Percentiles rank a stretch among this genome's conserved stretches.
Evolutionary conservation across 805 yeast genomes (phyloP).

Genomic region (Lachancea sp.): DNA sequence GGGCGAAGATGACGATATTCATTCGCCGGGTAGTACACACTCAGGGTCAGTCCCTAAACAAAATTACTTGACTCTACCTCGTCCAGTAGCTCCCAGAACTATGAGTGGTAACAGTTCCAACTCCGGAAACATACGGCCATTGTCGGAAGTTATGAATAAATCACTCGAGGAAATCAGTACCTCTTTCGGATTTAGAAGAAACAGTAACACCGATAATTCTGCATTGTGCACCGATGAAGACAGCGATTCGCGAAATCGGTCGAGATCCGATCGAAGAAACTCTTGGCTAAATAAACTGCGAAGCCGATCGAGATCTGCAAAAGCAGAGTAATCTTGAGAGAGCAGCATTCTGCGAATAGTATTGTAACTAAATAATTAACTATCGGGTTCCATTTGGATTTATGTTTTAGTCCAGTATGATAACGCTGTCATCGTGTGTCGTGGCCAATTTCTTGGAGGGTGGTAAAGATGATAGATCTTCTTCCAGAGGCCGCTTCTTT

Average conservation of each 20-base stretch:
- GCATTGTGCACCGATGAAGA: slow-evolving; percentile 10
- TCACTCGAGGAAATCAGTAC: slow-evolving; percentile 21
- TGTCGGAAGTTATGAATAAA: slow-evolving; percentile 9
- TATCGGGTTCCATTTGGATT: neutral
- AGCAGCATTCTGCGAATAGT: neutral
- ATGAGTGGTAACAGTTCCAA: slow-evolving; percentile 21
- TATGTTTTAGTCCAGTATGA: slow-evolving; percentile 2
- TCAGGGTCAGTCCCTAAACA: slow-evolving; percentile 15
- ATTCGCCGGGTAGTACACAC: slow-evolving; percentile 16
- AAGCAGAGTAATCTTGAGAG: neutral
- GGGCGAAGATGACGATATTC: slow-evolving; percentile 19
- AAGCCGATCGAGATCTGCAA: slow-evolving; percentile 32
- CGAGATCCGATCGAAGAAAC: slow-evolving; percentile 28
- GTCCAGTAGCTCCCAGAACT: slow-evolving; percentile 17
- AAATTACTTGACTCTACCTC: slow-evolving; percentile 10
- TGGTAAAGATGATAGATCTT: slow-evolving; percentile 2
- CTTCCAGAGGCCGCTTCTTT: slow-evolving; percentile 9
- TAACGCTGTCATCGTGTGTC: slow-evolving; percentile 1
- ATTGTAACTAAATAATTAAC: neutral
- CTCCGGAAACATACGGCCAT: slow-evolving; percentile 14
- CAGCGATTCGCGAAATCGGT: slow-evolving; percentile 17
- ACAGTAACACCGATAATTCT: slow-evolving; percentile 6
- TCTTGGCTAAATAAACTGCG: slow-evolving; percentile 44
- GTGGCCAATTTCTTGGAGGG: slow-evolving; percentile 3
- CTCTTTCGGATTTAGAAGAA: slow-evolving; percentile 3